Conservation (phyloP, 768 basidiomycete species). For the Trametes meyenii region DNA sequence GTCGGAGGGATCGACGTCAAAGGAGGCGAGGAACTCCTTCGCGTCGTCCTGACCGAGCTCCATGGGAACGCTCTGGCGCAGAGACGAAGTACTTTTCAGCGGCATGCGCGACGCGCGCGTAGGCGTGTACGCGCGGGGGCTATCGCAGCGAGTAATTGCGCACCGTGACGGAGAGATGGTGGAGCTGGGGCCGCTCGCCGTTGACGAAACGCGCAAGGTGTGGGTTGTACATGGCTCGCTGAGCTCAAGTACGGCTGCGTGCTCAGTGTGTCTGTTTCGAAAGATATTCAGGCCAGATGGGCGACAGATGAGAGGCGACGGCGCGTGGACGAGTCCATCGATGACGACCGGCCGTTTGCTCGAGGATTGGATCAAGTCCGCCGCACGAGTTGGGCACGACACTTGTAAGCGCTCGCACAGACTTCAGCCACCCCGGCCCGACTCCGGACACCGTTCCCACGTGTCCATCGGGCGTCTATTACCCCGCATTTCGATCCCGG, state of each 20-base stretch:
- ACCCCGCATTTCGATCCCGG: slow-evolving; percentile 12
- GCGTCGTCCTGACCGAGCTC: slow-evolving; percentile 15
- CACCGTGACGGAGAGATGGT: slow-evolving; percentile 20
- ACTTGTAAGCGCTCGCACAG: not conserved
- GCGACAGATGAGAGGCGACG: not conserved
- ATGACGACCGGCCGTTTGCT: not conserved
- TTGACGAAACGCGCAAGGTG: slow-evolving; percentile 20
- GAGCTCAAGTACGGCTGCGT: not conserved
- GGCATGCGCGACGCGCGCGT: not conserved
- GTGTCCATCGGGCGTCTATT: slow-evolving; percentile 3
- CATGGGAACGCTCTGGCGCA: slow-evolving; percentile 12
- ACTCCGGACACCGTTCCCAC: slow-evolving; percentile 8
- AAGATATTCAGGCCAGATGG: not conserved
- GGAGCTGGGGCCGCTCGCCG: slow-evolving; percentile 16
- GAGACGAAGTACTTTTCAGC: not conserved
- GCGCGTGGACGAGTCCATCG: slow-evolving; percentile 5
- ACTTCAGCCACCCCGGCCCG: not conserved
- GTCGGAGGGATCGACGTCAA: slow-evolving; percentile 14
- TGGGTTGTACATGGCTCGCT: slow-evolving; percentile 11
- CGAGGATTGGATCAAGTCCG: no score
- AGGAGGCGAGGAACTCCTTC: slow-evolving; percentile 10
- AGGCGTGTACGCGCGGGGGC: not conserved
- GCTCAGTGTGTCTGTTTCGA: slow-evolving; percentile 1
- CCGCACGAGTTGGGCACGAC: no score
- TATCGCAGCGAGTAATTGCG: not conserved